These are phyloP conservation scores for Hypocrella siamensis DNA, from an alignment of 2,329 filamentous ascomycete species.

Conservation along the genomic window DNA sequence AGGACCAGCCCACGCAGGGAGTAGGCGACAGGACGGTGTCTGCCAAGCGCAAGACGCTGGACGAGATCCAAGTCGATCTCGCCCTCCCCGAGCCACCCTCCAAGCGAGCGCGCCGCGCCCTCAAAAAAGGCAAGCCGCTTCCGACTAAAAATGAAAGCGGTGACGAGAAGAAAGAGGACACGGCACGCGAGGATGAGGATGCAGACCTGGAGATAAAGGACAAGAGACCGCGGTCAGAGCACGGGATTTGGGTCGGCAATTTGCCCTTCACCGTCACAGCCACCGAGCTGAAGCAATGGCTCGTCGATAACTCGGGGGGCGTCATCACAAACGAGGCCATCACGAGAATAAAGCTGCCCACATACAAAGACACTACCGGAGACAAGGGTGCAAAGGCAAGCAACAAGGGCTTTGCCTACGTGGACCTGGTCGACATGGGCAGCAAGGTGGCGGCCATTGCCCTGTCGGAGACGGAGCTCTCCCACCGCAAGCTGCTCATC, in stretches of 20 bases:
- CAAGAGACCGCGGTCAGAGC: constrained; percentile 47
- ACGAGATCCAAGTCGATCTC: constrained; percentile 81
- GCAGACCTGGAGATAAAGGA: constrained; percentile 22
- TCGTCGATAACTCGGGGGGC: constrained; percentile 56
- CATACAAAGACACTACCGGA: constrained; percentile 31
- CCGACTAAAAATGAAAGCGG: constrained; percentile 24
- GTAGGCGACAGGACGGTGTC: constrained; percentile 6
- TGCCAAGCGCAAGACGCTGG: constrained; percentile 52
- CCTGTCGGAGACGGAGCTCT: constrained; percentile 69
- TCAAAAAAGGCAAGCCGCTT: constrained; percentile 65
- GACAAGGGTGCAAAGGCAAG: constrained; percentile 16
- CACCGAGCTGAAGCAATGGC: constrained; percentile 59
- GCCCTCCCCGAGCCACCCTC: constrained; percentile 83
- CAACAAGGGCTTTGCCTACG: constrained; percentile 96
- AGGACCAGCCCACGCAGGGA: constrained; percentile 2
- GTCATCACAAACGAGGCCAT: constrained; percentile 54
- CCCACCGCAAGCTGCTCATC: constrained; percentile 71
- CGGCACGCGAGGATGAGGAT: constrained; percentile 15
- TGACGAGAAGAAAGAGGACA: constrained; percentile 17
- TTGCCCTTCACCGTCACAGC: constrained; percentile 70
- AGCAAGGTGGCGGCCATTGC: constrained; percentile 64
- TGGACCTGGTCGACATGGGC: constrained; percentile 67
- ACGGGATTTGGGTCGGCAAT: constrained; percentile 94
- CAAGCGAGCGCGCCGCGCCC: constrained; percentile 77
- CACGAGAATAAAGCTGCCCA: constrained; percentile 71